phyloP scores from a whole-genome alignment of 305 asterid genomes.

The Fraxinus angustifolia region DNA sequence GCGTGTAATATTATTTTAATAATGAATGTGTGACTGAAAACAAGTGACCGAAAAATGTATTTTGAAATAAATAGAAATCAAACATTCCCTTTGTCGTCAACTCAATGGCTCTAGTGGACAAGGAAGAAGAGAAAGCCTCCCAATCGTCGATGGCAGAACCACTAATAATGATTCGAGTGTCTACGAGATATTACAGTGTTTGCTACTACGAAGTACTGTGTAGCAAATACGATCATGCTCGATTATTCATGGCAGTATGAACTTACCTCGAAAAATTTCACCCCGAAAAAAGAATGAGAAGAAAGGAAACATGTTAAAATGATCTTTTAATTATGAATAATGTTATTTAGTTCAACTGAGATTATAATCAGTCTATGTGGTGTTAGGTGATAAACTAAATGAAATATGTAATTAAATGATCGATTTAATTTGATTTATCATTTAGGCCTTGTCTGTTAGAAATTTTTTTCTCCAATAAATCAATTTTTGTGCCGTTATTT shows the following conservation, averaged over 20 bases:
- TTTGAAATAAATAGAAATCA: not conserved
- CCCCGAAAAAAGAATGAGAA: not conserved
- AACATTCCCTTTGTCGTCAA: not conserved
- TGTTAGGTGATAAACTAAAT: not conserved
- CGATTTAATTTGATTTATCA: not conserved
- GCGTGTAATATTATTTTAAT: too few species aligned
- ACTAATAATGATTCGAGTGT: not conserved
- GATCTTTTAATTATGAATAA: not conserved
- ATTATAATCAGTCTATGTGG: not conserved
- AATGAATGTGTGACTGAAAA: not conserved
- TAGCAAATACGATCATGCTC: not conserved
- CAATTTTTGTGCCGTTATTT: too few species aligned
- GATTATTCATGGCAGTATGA: not conserved
- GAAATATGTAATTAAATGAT: too few species aligned
- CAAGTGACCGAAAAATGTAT: not conserved
- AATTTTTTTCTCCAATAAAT: too few species aligned
- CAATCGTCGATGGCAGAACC: not conserved
- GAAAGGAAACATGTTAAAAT: not conserved
- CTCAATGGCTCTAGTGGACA: not conserved
- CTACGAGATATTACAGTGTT: not conserved
- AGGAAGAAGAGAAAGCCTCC: not conserved
- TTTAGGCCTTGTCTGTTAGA: too few species aligned
- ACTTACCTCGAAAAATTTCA: not conserved
- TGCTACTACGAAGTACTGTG: not conserved
- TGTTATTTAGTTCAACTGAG: not conserved